Base-by-base conservation (phyloP, 805 yeast species). In the Saccharomycopsis guyanensis region DNA sequence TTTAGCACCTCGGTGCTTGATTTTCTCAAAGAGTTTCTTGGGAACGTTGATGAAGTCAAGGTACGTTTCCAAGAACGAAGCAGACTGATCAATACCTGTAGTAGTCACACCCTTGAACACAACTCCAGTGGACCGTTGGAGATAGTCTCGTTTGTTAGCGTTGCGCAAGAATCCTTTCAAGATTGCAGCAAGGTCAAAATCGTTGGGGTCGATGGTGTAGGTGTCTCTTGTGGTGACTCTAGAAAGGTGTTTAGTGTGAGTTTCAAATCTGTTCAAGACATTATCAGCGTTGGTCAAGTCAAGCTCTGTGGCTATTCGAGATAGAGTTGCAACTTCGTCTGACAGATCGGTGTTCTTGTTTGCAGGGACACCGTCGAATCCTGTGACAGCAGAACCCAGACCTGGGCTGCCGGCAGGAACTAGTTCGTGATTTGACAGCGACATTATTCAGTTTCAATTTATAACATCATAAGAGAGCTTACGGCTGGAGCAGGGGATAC, bases 81-180 rank as follows among this genome's bases (percentile, higher is more conserved):
- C 74, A 40, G 73, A 73, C 53, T 63, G 69, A 16, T 75, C 75
- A 45, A 75, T 75, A 32, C 75, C 73, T 16, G 76, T 71, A 52
- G 82, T 83, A 3, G 74, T 68, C 12, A 71, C 52, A 42, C 61
- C 58, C 46, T 63, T 69, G 56, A 71, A 68, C 3, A 72, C 73
- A 41, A 71, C 66, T 40, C 68, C 69, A 47, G 71, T 66, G 1
- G 72, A 67, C 55, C 53, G 34, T 2, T 46, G 39, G 16, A 33
- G 40, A 22, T 40, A 16, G 20, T 39, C 25, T 5, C 22, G 25
- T 20, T 38, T 35, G 15, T 41, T 40, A 20, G 50, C 50, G 33
- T 48, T 48, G 31, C 57, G 54, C 25, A 69, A 68, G 57, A 71
- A 63, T 15, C 59, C 56, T 24, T 61, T 54, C 43, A 75, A 56